Evolutionary conservation across 495 filamentous ascomycete species (phyloP).

Genomic region (Bathelium albidoporum): DNA sequence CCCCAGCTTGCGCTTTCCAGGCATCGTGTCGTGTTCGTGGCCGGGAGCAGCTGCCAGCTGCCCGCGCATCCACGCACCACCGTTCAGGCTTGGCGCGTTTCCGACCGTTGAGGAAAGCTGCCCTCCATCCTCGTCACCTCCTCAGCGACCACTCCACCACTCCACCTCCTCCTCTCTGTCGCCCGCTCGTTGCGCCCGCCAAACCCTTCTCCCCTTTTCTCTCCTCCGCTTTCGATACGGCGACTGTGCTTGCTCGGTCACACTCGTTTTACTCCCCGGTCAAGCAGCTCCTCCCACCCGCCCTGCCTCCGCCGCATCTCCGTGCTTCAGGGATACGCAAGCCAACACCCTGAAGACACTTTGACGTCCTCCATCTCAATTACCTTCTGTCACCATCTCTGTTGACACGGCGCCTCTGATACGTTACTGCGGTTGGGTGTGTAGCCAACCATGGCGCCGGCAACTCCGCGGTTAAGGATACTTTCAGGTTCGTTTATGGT

Average conservation of each 20-base stretch:
- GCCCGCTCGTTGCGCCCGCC: background rate
- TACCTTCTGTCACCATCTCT: background rate
- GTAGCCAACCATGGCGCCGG: conserved; percentile 12
- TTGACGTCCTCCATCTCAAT: background rate
- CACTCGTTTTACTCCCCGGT: conserved; percentile 2
- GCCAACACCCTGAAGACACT: background rate
- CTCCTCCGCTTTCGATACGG: background rate
- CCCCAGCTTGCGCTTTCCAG: background rate
- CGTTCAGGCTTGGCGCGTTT: background rate
- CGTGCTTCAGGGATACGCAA: background rate
- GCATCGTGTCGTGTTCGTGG: background rate
- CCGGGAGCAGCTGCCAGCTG: background rate
- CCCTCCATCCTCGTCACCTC: background rate
- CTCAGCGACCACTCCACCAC: background rate
- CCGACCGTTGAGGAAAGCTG: conserved; percentile 5
- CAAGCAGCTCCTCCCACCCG: background rate
- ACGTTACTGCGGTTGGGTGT: background rate
- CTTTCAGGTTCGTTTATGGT: conserved; percentile 17
- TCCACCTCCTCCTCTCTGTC: background rate
- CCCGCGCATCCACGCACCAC: background rate
- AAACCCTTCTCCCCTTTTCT: background rate
- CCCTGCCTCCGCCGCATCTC: background rate
- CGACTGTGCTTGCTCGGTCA: conserved; percentile 1
- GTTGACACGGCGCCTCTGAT: background rate
- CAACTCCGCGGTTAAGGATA: conserved; percentile 19